Conservation (phyloP, 1,139 yeast genomes). For the Petasospora rhodanensis region DNA sequence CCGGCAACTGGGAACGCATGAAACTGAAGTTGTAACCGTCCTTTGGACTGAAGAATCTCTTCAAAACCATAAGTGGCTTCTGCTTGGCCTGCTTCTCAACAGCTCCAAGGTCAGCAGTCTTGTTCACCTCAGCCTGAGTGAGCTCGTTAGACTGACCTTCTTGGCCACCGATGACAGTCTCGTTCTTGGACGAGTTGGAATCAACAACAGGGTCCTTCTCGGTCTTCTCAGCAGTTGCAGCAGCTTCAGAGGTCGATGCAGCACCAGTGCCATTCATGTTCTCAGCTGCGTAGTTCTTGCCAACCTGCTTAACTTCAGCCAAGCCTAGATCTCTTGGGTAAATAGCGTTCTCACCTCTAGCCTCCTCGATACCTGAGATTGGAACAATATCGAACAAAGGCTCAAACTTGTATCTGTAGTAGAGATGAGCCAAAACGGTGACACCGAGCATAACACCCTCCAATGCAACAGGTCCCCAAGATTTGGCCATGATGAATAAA, state of each 20-base stretch:
- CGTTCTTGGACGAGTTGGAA: conserved; percentile 24
- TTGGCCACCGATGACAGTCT: conserved; percentile 18
- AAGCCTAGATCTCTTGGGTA: conserved; percentile 62
- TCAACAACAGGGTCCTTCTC: conserved; percentile 12
- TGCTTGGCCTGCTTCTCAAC: conserved; percentile 13
- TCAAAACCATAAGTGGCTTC: conserved; percentile 23
- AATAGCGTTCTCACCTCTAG: conserved; percentile 43
- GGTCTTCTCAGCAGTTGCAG: conserved; percentile 1
- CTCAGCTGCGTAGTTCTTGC: conserved; percentile 30
- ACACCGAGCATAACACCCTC: conserved; percentile 49
- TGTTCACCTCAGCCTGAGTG: conserved; percentile 15
- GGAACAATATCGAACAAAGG: conserved; percentile 68
- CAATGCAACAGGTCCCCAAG: conserved; percentile 69
- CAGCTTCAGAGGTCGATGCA: conserved; percentile 6
- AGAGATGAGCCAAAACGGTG: conserved; percentile 53
- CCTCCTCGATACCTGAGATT: conserved; percentile 61
- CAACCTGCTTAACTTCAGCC: conserved; percentile 51
- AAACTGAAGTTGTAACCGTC: conserved; percentile 30
- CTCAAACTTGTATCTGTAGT: conserved; percentile 52
- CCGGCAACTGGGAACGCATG: conserved; percentile 32
- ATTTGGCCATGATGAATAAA: conserved; percentile 61
- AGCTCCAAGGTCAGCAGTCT: conserved; percentile 13
- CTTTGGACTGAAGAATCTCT: conserved; percentile 33
- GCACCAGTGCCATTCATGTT: too few species aligned
- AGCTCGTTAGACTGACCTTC: conserved; percentile 6